phyloP scores from a whole-genome alignment of 306 rosid genomes.

The Dicorynia guianensis region DNA sequence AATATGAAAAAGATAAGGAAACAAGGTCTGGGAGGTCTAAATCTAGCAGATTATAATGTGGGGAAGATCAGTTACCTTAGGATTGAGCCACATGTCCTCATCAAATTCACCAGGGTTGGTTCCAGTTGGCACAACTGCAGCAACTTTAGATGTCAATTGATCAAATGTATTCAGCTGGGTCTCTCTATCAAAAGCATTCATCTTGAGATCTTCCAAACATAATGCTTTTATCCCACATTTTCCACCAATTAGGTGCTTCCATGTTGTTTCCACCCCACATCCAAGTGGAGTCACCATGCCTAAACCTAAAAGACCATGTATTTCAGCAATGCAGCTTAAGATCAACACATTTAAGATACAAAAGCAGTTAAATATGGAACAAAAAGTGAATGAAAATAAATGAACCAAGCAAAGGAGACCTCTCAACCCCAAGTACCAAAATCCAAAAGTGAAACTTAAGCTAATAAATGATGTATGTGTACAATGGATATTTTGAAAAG shows the following conservation, averaged over 20 bases:
- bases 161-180: slow-evolving; percentile 67
- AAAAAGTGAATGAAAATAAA: not conserved
- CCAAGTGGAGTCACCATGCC: slow-evolving; percentile 99
- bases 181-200: slow-evolving; percentile 71
- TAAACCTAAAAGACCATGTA: slow-evolving; percentile 55
- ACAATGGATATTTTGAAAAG: not conserved
- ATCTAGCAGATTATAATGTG: not conserved
- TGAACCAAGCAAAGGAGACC: not conserved
- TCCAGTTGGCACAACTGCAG: slow-evolving; percentile 82
- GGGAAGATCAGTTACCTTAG: slow-evolving; percentile 55
- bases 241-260: slow-evolving; percentile 74
- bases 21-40: not conserved
- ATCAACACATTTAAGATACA: slow-evolving; percentile 26
- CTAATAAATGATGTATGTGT: not conserved
- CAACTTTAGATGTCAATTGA: slow-evolving; percentile 88
- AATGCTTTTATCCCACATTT: slow-evolving; percentile 76
- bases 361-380: not conserved
- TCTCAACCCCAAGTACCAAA: not conserved
- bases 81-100: slow-evolving; percentile 71
- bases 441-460: not conserved
- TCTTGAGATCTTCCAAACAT: slow-evolving; percentile 69
- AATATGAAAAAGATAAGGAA: not conserved
- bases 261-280: slow-evolving; percentile 81
- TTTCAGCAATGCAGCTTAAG: slow-evolving; percentile 14
- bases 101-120: slow-evolving; percentile 68